Evolutionary conservation across 768 basidiomycete species (phyloP), one percentile per base, ranked within the genome.

Genomic region (Leccinellum luteum): DNA sequence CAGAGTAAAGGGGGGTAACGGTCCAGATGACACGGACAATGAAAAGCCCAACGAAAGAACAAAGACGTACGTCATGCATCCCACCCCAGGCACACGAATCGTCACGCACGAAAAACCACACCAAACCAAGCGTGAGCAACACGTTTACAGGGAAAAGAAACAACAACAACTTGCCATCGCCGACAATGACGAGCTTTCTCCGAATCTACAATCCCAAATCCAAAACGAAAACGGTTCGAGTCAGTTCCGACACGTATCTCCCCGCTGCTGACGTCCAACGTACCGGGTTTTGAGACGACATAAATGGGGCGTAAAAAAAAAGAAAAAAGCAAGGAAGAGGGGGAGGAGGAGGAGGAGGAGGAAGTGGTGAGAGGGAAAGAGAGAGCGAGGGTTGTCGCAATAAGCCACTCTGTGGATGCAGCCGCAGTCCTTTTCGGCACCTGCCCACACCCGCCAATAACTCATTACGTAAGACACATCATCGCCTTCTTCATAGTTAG

Each of bases 151-250:
- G 7, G 23, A 47, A 14, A 4, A 47, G 23, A 23, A 27, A 23
- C 28, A 28, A 35, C 25, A 31, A 31, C 4, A 17, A 80, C 86
- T 71, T 79, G 79, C 96, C 96, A 76, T 99, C 96, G 65, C 96
- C 96, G 60, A 98, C 94, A 70, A 94, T 94, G 75, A 96, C 94
- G 57, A 98, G 80, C 78, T 98, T 98, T 68, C 94, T 83, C 66
- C 93, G 86, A 74, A 98, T 91, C 93, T 96, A 14, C 35, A 38
- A 38, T 38, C 35, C 35, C 3, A 15, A 56, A 9, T 38, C 35
- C 35, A 3, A 15, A 56, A 17, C 6, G 8, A 27, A 48, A 14
- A 17, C 47, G 23, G 19, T 19, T 45, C 21, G 14, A 23, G 21
- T 19, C 19, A n/a, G 19, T 44, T 13, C 13, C 14, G 44, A 15